These are phyloP conservation scores for Puccinia hordei DNA, from an alignment of 1,284 basidiomycete genomes.

Conservation along the genomic window DNA sequence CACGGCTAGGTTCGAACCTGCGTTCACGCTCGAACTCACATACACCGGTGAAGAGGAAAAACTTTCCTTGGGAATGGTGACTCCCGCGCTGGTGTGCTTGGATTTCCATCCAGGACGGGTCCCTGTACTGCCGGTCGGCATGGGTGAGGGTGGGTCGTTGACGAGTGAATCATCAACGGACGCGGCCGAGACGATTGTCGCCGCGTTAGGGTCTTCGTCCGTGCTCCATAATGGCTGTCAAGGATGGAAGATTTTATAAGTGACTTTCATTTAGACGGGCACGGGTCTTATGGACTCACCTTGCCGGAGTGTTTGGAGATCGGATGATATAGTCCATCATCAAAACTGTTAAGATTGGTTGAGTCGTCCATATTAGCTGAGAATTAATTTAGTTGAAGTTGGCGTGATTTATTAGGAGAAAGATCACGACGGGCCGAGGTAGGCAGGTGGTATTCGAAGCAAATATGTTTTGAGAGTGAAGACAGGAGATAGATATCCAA, in stretches of 20 bases:
- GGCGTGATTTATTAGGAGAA: background rate
- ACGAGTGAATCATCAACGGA: background rate
- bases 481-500: no score
- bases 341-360: background rate
- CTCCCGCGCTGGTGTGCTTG: background rate
- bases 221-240: background rate
- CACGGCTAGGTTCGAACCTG: background rate
- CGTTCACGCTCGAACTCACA: background rate
- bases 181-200: background rate
- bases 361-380: background rate
- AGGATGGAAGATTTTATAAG: background rate
- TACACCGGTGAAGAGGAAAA: background rate
- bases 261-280: background rate
- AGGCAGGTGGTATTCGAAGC: no score
- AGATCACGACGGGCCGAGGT: no score
- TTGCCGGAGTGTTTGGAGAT: background rate
- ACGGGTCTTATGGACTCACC: background rate
- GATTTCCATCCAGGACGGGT: conserved; percentile 2
- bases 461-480: no score
- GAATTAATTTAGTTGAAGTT: background rate
- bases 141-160: background rate
- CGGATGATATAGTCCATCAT: conserved; percentile 1
- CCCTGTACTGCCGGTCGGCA: background rate
- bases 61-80: background rate
- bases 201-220: background rate